These are phyloP conservation scores for Fusarium longipes DNA, from an alignment of 2,329 filamentous ascomycete genomes.

Conservation along the genomic window DNA sequence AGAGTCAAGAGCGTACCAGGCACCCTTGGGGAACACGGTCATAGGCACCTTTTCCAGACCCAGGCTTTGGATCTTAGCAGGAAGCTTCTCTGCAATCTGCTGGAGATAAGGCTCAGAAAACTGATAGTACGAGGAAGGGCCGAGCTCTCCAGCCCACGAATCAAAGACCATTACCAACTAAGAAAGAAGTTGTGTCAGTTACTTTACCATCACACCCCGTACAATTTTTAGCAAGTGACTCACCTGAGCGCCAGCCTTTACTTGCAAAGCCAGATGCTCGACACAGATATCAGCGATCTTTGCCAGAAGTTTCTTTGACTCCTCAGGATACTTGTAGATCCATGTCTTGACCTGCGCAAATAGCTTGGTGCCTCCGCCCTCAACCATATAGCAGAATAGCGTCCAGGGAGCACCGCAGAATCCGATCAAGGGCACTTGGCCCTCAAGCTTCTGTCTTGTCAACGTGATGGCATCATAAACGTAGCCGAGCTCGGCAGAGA, in stretches of 20 bases:
- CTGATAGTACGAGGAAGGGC: slow-evolving; percentile 81
- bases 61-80: slow-evolving; percentile 77
- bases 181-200: slow-evolving; percentile 3
- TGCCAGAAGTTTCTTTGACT: slow-evolving; percentile 82
- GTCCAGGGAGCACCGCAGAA: slow-evolving; percentile 99
- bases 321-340: slow-evolving; percentile 89
- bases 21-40: slow-evolving; percentile 98
- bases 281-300: slow-evolving; percentile 96
- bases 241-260: slow-evolving; percentile 90
- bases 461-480: slow-evolving; percentile 96
- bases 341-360: slow-evolving; percentile 96
- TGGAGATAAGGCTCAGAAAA: slow-evolving; percentile 89
- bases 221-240: not conserved
- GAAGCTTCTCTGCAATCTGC: slow-evolving; percentile 85
- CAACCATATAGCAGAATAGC: slow-evolving; percentile 97
- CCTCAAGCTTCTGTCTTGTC: slow-evolving; percentile 87
- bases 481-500: slow-evolving; percentile 86
- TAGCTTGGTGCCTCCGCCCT: slow-evolving; percentile 94
- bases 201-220: not conserved
- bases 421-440: slow-evolving; percentile 90
- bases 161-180: slow-evolving; percentile 96
- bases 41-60: slow-evolving; percentile 87
- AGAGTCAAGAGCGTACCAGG: slow-evolving; percentile 92
- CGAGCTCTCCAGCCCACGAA: slow-evolving; percentile 96
- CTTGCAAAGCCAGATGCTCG: slow-evolving; percentile 92